These are phyloP conservation scores for Strobilomyces echinocephalus DNA, from an alignment of 768 basidiomycete species.

Conservation along the genomic window DNA sequence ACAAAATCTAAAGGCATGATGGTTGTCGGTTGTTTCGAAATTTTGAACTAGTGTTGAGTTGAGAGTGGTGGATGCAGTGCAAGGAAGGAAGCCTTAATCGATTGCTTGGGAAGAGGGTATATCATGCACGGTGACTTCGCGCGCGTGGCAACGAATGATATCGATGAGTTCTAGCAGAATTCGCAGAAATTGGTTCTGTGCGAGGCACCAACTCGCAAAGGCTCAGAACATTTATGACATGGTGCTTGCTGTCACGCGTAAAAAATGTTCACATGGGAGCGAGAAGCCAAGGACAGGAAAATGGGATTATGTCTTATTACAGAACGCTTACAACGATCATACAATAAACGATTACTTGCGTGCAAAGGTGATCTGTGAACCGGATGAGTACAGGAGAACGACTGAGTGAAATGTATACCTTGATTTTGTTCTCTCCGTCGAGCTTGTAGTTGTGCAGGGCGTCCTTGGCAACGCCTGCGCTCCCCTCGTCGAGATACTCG, in stretches of 20 bases:
- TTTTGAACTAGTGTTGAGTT: neutral
- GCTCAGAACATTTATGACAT: conserved; percentile 18
- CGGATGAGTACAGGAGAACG: conserved; percentile 2
- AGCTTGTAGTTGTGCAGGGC: conserved; percentile 97
- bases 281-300: conserved; percentile 10
- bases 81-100: conserved; percentile 3
- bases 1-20: conserved; percentile 24
- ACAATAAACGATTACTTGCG: conserved; percentile 50
- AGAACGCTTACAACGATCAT: conserved; percentile 26
- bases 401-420: conserved; percentile 45
- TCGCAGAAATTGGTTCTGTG: conserved; percentile 2
- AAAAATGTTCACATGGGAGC: conserved; percentile 21
- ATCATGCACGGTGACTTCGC: neutral
- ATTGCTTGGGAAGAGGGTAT: neutral
- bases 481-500: conserved; percentile 91
- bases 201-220: conserved; percentile 25
- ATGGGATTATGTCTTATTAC: conserved; percentile 28
- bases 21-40: conserved; percentile 1
- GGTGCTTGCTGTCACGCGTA: conserved; percentile 25
- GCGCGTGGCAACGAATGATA: conserved; percentile 4
- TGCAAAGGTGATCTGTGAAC: conserved; percentile 63
- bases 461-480: conserved; percentile 88
- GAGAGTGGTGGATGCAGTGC: conserved; percentile 10
- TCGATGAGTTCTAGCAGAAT: conserved; percentile 3
- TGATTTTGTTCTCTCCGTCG: conserved; percentile 98